Evolutionary conservation across 2,329 filamentous ascomycete species (phyloP), one percentile per base, ranked within the genome.

Genomic region (Claviceps pusilla): DNA sequence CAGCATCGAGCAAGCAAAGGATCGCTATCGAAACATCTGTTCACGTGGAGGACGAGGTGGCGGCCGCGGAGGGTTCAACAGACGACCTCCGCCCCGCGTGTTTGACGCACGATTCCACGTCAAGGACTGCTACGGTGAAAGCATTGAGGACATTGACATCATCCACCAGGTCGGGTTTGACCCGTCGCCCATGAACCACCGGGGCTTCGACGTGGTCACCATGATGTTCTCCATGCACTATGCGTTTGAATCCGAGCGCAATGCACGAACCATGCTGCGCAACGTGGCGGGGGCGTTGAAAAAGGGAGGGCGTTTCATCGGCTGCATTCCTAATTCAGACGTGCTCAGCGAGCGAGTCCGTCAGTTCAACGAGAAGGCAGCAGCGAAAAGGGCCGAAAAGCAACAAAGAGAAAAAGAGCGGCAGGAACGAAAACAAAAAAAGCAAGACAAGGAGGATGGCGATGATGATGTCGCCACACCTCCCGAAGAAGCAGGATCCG

Each of bases 181-280:
- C 63, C 75, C 79, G 0, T 84, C 83, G 73, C 62, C 87, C 74
- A 71, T 86, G 82, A 68, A 83, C 57, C 81, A 81, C 53, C 85
- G 85, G 54, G 90, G 91, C 4, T 98, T 97, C 62, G 93, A 98
- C 66, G 87, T 97, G 46, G 91, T 98, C 58, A 89, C 86, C 65
- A 95, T 95, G 81, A 98, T 98, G 93, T 98, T 98, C 69, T 94
- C 89, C 64, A 93, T 98, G 83, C 93, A 98, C 71, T 98, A 98
- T 68, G 90, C 93, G 6, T 98, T 97, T 62, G 93, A 97, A 73
- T 88, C 77, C 52, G 91, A 98, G 68, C 80, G 82, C 50, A 94
- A 95, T 68, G 89, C 91, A 2, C 82, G 89, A 48, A 87, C 82
- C 58, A 97, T 98, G 93, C 77, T 98, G 54, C 80, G 83, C 63